Percentiles rank a stretch among this genome's conserved stretches.
Conservation (phyloP, 1,284 basidiomycete species). For the Rhodotorula sp. region DNA sequence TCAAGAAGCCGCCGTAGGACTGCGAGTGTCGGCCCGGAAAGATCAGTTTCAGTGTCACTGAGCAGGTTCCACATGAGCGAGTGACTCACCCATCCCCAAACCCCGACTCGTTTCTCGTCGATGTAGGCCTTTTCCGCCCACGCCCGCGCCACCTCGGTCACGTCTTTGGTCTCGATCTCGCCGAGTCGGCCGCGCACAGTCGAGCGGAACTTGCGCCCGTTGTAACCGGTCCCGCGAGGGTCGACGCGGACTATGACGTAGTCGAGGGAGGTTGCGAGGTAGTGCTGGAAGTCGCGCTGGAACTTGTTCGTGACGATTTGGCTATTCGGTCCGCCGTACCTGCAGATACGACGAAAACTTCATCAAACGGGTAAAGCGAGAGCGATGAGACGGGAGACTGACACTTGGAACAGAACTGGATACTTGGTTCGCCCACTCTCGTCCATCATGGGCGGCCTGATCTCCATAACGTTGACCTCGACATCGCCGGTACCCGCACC, state of each 20-base stretch:
- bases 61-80: too few relatives aligned
- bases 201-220: slow-evolving; percentile 77
- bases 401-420: slow-evolving; percentile 85
- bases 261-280: slow-evolving; percentile 74
- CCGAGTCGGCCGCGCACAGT: slow-evolving; percentile 82
- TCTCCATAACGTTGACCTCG: slow-evolving; percentile 56
- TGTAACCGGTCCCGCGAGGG: slow-evolving; percentile 82
- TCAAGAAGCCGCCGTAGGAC: slow-evolving; percentile 94
- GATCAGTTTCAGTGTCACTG: neutral
- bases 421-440: slow-evolving; percentile 88
- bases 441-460: slow-evolving; percentile 88
- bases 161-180: slow-evolving; percentile 79
- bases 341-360: slow-evolving; percentile 45
- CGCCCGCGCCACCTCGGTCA: slow-evolving; percentile 69
- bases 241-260: slow-evolving; percentile 87
- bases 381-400: slow-evolving; percentile 46
- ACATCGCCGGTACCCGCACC: neutral
- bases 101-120: slow-evolving; percentile 80
- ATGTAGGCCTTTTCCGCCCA: slow-evolving; percentile 52
- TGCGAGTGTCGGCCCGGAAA: slow-evolving; percentile 45
- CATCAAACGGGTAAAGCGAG: neutral
- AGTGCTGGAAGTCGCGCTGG: slow-evolving; percentile 78
- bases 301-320: slow-evolving; percentile 72
- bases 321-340: slow-evolving; percentile 86
- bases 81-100: slow-evolving; percentile 88